phyloP scores from a whole-genome alignment of 768 basidiomycete species.

The Pulveroboletus sp. region DNA sequence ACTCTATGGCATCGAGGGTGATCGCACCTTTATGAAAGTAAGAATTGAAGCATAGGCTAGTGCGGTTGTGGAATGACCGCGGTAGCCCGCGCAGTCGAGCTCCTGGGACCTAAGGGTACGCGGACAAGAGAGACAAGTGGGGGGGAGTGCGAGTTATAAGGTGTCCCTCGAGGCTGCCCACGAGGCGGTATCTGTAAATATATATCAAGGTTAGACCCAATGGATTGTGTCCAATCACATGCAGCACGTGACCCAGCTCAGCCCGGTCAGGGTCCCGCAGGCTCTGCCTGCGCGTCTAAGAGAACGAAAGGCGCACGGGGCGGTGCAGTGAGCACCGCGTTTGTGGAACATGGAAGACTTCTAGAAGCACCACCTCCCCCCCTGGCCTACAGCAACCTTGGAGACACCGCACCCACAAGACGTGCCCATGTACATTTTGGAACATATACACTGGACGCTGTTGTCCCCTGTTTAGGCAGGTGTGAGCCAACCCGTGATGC shows the following conservation, averaged over 20 bases:
- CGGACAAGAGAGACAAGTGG: conserved; percentile 8
- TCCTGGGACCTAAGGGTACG: conserved; percentile 13
- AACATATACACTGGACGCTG: background rate
- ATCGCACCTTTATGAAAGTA: conserved; percentile 12
- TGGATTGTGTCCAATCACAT: conserved; percentile 18
- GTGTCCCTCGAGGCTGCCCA: conserved; percentile 24
- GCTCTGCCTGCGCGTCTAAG: no score
- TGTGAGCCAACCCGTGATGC: background rate
- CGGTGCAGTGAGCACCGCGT: no score
- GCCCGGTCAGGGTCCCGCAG: no score
- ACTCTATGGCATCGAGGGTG: background rate
- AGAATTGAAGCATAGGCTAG: conserved; percentile 13
- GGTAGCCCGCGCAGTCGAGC: conserved; percentile 24
- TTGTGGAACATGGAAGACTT: background rate
- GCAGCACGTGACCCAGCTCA: conserved; percentile 23
- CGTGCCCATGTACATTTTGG: background rate
- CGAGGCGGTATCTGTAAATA: conserved; percentile 20
- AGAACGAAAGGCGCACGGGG: background rate
- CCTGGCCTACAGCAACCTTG: conserved; percentile 8
- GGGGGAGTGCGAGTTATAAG: conserved; percentile 14
- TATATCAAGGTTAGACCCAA: conserved; percentile 11
- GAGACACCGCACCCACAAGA: background rate
- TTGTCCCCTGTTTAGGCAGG: background rate
- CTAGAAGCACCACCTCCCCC: background rate
- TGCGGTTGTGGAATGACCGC: conserved; percentile 20